Conservation (phyloP, 2,329 filamentous ascomycete species). For the Dactylonectria macrodidyma region DNA sequence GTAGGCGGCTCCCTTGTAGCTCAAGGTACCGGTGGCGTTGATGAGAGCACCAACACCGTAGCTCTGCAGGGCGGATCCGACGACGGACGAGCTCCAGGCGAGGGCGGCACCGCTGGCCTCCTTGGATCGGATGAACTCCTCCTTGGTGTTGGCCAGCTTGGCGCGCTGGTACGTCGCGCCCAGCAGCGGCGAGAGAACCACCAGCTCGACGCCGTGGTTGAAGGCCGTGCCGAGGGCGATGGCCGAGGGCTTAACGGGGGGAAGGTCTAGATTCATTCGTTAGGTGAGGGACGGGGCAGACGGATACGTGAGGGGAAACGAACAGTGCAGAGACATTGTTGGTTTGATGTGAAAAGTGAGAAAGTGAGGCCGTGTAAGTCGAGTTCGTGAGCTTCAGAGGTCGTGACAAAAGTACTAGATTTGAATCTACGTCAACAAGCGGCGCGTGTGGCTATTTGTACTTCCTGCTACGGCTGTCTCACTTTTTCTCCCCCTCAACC, state of each 20-base stretch:
- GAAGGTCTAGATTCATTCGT: constrained; percentile 64
- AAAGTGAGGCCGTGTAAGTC: constrained; percentile 17
- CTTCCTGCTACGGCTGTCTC: constrained; percentile 16
- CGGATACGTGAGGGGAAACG: constrained; percentile 46
- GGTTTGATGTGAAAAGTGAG: constrained; percentile 29
- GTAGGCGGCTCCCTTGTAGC: constrained; percentile 98
- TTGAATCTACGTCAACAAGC: constrained; percentile 5
- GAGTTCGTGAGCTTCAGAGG: constrained; percentile 11
- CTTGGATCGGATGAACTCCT: constrained; percentile 95
- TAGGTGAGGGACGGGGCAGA: constrained; percentile 17
- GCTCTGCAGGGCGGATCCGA: constrained; percentile 89
- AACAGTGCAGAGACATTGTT: constrained; percentile 75
- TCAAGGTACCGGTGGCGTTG: constrained; percentile 95
- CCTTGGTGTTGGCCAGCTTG: constrained; percentile 92
- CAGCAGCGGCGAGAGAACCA: constrained; percentile 90
- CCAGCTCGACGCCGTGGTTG: constrained; percentile 93
- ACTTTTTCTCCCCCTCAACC: not conserved
- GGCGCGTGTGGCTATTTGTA: constrained; percentile 46
- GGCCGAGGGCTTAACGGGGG: constrained; percentile 94
- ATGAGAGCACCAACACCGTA: constrained; percentile 92
- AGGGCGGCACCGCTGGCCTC: constrained; percentile 90
- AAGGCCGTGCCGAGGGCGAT: constrained; percentile 97
- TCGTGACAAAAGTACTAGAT: constrained; percentile 26
- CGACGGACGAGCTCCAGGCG: constrained; percentile 90
- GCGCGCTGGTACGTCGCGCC: constrained; percentile 95